A percentile compares a stretch with the other conserved stretches of the same genome.
phyloP scores from a whole-genome alignment of 1,139 yeast genomes.

The Kurtzmaniella natalensis region DNA sequence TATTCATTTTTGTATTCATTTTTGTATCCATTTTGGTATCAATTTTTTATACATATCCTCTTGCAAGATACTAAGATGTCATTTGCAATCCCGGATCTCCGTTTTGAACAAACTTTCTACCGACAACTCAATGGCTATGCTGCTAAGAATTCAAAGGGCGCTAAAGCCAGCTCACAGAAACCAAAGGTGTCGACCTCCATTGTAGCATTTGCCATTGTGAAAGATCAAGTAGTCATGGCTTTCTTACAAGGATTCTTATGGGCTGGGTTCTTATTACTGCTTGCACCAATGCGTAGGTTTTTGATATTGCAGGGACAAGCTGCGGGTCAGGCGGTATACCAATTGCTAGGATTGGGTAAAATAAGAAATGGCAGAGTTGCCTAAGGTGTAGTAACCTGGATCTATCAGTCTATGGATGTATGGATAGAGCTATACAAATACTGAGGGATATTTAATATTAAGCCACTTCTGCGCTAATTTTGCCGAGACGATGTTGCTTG shows the following conservation, averaged over 20 bases:
- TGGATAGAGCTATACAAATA: too few species aligned
- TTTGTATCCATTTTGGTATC: too few species aligned
- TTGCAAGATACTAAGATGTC: constrained; percentile 1
- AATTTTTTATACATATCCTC: background rate
- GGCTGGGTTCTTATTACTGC: constrained; percentile 31
- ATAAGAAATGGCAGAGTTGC: too few species aligned
- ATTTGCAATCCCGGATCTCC: constrained; percentile 53
- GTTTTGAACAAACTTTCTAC: constrained; percentile 61
- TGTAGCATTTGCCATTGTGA: constrained; percentile 51
- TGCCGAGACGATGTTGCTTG: too few species aligned
- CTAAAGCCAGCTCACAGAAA: constrained; percentile 1
- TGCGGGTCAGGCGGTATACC: constrained; percentile 26
- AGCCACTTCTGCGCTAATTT: too few species aligned
- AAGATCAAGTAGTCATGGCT: constrained; percentile 69
- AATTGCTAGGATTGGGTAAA: constrained; percentile 20
- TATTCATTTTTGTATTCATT: too few species aligned
- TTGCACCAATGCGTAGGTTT: constrained; percentile 25
- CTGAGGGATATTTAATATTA: too few species aligned
- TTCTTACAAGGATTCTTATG: constrained; percentile 44
- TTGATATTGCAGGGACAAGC: constrained; percentile 29
- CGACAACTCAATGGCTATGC: constrained; percentile 41
- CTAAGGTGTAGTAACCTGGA: too few species aligned
- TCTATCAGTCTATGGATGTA: too few species aligned
- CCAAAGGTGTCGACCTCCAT: constrained; percentile 40
- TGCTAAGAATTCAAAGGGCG: constrained; percentile 6